Percentiles rank a stretch among this genome's conserved stretches.
Evolutionary conservation across 192 early-diverging fungal species (phyloP).

Genomic region (Martensiomyces pterosporus): DNA sequence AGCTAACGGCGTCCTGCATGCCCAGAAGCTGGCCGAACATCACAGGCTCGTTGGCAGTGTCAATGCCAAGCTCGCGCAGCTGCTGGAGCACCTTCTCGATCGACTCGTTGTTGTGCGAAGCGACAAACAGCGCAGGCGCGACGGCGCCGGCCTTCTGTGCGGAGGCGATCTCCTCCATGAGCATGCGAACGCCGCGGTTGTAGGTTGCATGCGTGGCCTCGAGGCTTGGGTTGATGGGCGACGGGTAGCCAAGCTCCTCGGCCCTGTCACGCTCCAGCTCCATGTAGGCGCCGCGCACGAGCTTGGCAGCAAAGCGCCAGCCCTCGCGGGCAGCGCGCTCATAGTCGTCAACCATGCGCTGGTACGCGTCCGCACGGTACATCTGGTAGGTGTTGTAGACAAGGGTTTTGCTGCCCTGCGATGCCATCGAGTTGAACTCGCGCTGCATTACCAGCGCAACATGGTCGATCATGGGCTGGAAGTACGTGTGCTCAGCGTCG

Average conservation of each 20-base stretch:
- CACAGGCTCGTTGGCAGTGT: constrained; percentile 57
- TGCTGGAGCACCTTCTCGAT: constrained; percentile 57
- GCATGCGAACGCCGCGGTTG: constrained; percentile 68
- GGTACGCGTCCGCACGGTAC: constrained; percentile 72
- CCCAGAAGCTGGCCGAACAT: constrained; percentile 90
- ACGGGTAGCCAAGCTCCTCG: constrained; percentile 57
- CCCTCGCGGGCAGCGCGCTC: constrained; percentile 63
- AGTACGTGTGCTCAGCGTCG: constrained; percentile 93
- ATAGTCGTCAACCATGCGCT: constrained; percentile 62
- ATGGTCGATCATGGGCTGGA: constrained; percentile 89
- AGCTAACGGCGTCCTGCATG: constrained; percentile 90
- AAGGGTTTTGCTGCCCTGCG: constrained; percentile 50
- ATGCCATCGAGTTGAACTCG: constrained; percentile 59
- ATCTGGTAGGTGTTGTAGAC: constrained; percentile 97
- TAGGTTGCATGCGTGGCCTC: constrained; percentile 80
- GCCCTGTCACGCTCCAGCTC: constrained; percentile 71
- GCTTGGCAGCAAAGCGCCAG: constrained; percentile 78
- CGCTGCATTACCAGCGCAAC: constrained; percentile 66
- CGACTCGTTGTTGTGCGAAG: constrained; percentile 85
- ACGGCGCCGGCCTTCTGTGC: constrained; percentile 27
- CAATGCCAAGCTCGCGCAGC: constrained; percentile 59
- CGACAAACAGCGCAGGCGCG: constrained; percentile 71
- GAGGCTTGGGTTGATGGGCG: constrained; percentile 78
- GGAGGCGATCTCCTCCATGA: constrained; percentile 57
- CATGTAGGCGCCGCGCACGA: constrained; percentile 88